A percentile compares a stretch with the other conserved stretches of the same genome.
Conservation (phyloP, 2,329 filamentous ascomycete genomes). For the Paracoccidioides lutzii region DNA sequence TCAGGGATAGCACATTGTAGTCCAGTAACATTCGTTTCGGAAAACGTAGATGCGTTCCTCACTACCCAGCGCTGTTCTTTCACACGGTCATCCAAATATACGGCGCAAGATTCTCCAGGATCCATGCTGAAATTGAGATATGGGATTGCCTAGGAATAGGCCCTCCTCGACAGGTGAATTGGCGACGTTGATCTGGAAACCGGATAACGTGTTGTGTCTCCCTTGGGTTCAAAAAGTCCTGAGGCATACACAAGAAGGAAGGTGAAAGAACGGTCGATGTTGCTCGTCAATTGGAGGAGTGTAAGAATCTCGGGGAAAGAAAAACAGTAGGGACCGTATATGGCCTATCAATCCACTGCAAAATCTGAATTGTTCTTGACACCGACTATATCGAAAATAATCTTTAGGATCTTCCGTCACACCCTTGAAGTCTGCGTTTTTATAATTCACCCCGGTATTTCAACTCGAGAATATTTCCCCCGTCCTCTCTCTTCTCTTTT, state of each 20-base stretch:
- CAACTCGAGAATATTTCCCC: not conserved
- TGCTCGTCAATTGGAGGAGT: no score
- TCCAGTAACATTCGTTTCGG: conserved; percentile 16
- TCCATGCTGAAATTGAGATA: conserved; percentile 22
- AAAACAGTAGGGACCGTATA: no score
- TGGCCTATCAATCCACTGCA: no score
- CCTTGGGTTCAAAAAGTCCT: not conserved
- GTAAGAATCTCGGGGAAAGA: no score
- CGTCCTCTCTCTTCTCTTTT: not conserved
- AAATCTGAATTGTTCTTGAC: no score
- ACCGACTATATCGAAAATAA: no score
- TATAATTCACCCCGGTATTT: not conserved
- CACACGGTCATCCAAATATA: conserved; percentile 36
- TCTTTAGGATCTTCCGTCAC: not conserved
- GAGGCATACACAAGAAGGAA: not conserved
- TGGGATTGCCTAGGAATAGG: not conserved
- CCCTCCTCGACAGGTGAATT: not conserved
- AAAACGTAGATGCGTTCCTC: conserved; percentile 18
- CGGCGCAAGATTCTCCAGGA: conserved; percentile 30
- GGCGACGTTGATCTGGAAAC: not conserved
- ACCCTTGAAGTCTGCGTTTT: not conserved
- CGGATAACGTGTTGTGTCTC: not conserved
- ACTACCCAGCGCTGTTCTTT: conserved; percentile 33
- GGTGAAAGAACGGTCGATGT: not conserved
- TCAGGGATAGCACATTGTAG: conserved; percentile 24